Conservation (phyloP, 345 rosid genomes). For the Eucalyptus pauciflora region DNA sequence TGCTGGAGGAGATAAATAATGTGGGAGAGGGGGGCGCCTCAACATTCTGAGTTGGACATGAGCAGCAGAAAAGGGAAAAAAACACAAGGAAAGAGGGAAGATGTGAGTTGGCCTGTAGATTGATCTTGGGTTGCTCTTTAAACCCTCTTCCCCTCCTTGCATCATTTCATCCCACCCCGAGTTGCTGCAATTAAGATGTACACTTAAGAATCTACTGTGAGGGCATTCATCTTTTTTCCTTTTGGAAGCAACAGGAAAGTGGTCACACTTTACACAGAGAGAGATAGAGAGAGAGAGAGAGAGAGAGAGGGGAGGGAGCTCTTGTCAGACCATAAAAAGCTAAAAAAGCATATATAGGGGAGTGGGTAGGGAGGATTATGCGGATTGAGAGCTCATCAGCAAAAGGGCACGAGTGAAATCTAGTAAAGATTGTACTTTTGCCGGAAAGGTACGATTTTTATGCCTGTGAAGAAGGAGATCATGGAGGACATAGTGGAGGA, state of each 20-base stretch:
- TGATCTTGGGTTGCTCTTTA: background rate
- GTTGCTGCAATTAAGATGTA: background rate
- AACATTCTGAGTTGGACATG: background rate
- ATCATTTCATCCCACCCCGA: background rate
- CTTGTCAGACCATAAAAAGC: background rate
- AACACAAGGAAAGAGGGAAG: background rate
- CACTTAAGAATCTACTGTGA: background rate
- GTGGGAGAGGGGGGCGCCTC: background rate
- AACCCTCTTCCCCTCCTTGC: background rate
- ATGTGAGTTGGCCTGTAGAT: background rate
- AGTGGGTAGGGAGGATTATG: background rate
- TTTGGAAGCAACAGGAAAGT: background rate
- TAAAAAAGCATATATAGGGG: background rate
- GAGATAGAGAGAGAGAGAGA: background rate
- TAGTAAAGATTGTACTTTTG: background rate
- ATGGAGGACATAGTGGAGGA: constrained; percentile 4
- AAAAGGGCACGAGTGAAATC: background rate
- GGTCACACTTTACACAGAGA: background rate
- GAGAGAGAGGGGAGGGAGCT: background rate
- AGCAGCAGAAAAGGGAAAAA: background rate
- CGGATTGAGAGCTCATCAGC: background rate
- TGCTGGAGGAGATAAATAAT: background rate
- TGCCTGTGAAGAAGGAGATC: constrained; percentile 4
- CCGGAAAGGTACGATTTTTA: background rate
- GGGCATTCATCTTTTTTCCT: background rate